These are phyloP conservation scores for Claviceps pazoutovae DNA, from an alignment of 2,329 filamentous ascomycete genomes.

Conservation along the genomic window DNA sequence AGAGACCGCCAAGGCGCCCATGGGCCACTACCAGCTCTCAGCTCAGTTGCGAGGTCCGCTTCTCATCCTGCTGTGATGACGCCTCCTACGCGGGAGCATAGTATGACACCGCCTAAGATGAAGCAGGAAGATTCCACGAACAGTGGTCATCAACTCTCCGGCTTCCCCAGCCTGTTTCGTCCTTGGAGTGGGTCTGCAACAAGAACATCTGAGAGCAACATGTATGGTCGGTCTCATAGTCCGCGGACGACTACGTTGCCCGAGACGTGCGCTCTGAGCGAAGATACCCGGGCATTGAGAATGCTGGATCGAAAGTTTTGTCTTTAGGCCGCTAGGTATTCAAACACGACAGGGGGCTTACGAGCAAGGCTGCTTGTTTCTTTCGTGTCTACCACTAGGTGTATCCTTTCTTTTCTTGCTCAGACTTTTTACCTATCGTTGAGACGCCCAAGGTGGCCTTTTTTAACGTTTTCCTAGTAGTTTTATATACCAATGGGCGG, in stretches of 20 bases:
- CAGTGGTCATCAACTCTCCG: constrained; percentile 24
- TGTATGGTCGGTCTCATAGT: constrained; percentile 27
- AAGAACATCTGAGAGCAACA: constrained; percentile 26
- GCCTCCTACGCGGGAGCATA: constrained; percentile 31
- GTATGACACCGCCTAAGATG: constrained; percentile 33
- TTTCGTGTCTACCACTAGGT: neutral
- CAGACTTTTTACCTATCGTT: too few relatives aligned
- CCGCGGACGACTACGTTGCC: constrained; percentile 15
- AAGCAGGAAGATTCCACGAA: constrained; percentile 21
- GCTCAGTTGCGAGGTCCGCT: constrained; percentile 10
- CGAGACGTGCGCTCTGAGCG: constrained; percentile 33
- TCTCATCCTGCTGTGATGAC: constrained; percentile 18
- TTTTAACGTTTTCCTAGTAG: too few relatives aligned
- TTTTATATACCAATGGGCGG: too few relatives aligned
- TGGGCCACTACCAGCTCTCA: constrained; percentile 30
- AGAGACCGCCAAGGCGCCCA: constrained; percentile 30
- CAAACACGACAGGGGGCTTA: neutral
- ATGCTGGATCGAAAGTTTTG: constrained; percentile 49
- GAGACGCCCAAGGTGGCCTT: too few relatives aligned
- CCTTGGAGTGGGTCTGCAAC: constrained; percentile 34
- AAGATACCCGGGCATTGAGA: constrained; percentile 51
- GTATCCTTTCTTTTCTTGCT: neutral
- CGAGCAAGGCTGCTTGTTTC: neutral
- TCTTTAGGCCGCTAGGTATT: neutral
- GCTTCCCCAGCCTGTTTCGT: constrained; percentile 37